Base-by-base conservation (phyloP, 2,329 filamentous ascomycete genomes). In the Pseudofabraea citricarpa region DNA sequence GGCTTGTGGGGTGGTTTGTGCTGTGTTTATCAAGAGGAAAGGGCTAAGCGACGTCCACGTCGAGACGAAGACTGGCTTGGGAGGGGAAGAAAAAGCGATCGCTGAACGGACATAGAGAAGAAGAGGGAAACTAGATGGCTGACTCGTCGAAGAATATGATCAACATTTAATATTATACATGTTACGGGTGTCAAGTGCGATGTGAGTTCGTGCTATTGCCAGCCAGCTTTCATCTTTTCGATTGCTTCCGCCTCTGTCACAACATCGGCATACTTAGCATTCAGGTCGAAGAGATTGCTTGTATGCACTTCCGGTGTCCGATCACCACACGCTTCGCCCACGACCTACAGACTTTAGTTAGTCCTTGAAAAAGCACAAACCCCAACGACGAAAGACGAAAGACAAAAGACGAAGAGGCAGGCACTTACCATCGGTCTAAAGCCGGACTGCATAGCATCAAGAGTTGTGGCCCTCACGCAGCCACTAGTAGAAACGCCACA, bases 401-500 rank as follows among this genome's bases (percentile, higher is more conserved):
- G 16, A 12, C 15, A 10, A 36, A 36, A 23, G 19, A 13, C 21
- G 23, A n/a, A 1, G 12, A 6, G 3, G n/a, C 5, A 3, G 2
- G 21, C 21, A 37, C 35, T 37, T 8, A 37, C 64, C 66, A 67
- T 33, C 6, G 66, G 65, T 35, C 68, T 57, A 36, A 65, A 70
- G 1, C 68, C 68, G 40, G 61, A 43, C 44, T 68, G 66, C 63
- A 71, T 67, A 2, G 66, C 61, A 44, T 72, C 69, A 39, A 72
- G 50, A 3, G 67, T 64, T 4, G 59, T 67, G 1, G 69, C 68
- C 36, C 70, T 58, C 41, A 72, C 68, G 46, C 69, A 71, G 1
- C 69, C 69, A 45, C 63, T 66, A 12, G 68, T 72, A 54, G 67
- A 69, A 32, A 72, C 69, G 13, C 70, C 69, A 46, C 68, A 70